phyloP scores from a whole-genome alignment of 2,329 filamentous ascomycete genomes.

The Colletotrichum acutatum region DNA sequence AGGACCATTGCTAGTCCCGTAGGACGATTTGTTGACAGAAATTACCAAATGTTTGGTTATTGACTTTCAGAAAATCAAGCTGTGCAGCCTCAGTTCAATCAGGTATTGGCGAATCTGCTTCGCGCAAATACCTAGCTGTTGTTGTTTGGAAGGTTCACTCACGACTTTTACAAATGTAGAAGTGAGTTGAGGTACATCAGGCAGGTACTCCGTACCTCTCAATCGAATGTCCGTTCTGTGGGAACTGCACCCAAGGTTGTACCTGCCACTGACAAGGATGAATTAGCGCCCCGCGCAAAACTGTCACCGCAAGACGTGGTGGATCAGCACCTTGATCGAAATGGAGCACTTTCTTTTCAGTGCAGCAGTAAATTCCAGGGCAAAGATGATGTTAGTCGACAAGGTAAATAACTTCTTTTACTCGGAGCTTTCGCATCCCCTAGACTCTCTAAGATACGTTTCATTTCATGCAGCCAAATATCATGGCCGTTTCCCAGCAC shows the following conservation, averaged over 20 bases:
- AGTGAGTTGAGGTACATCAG: neutral
- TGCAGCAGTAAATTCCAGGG: neutral
- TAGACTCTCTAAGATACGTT: slow-evolving; percentile 30
- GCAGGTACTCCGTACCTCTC: neutral
- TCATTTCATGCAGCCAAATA: slow-evolving; percentile 31
- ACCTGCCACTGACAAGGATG: neutral
- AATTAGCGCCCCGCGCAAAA: neutral
- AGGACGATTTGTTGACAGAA: neutral
- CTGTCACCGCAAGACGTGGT: neutral
- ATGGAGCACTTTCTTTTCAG: neutral
- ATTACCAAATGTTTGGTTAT: neutral
- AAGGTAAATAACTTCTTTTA: slow-evolving; percentile 19
- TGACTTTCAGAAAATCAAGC: neutral
- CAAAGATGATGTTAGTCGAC: neutral
- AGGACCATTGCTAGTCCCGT: slow-evolving; percentile 18
- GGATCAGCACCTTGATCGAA: neutral
- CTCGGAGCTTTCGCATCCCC: slow-evolving; percentile 2
- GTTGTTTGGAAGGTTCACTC: slow-evolving; percentile 13
- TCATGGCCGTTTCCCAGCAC: slow-evolving; percentile 23
- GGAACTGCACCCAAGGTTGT: neutral
- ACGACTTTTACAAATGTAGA: neutral
- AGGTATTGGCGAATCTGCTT: neutral
- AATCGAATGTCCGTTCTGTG: neutral
- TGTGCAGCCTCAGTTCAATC: neutral
- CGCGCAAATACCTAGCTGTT: neutral